A percentile compares a stretch with the other conserved stretches of the same genome.
Conservation (phyloP, 441 rosid genomes). For the Oxalis stricta region DNA sequence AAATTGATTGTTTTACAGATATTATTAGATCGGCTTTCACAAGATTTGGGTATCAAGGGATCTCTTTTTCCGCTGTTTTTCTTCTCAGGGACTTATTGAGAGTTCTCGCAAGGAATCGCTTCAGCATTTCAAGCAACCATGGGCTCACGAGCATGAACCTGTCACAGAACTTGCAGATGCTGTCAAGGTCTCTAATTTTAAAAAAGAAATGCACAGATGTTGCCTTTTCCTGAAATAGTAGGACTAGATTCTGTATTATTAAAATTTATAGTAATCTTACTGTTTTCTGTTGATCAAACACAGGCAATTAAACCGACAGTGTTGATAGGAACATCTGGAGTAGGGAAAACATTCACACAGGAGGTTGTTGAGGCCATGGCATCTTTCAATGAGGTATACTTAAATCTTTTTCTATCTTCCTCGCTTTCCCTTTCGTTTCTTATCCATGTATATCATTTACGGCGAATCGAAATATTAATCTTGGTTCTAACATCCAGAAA, state of each 20-base stretch:
- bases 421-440: not conserved
- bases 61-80: not conserved
- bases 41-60: not conserved
- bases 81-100: slow-evolving; percentile 64
- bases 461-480: slow-evolving; percentile 1
- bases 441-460: not conserved
- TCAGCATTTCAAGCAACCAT: slow-evolving; percentile 89
- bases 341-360: slow-evolving; percentile 77
- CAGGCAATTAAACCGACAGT: slow-evolving; percentile 91
- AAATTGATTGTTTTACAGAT: not conserved
- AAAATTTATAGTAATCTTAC: slow-evolving; percentile 3
- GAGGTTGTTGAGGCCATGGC: slow-evolving; percentile 90
- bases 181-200: slow-evolving; percentile 74
- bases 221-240: too few species aligned
- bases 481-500: slow-evolving; percentile 35
- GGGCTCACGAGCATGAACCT: slow-evolving; percentile 82
- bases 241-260: too few species aligned
- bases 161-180: slow-evolving; percentile 51
- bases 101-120: slow-evolving; percentile 69
- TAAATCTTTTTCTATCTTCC: slow-evolving; percentile 9
- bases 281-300: slow-evolving; percentile 7
- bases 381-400: slow-evolving; percentile 53
- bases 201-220: too few species aligned
- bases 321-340: slow-evolving; percentile 89
- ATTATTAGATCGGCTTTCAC: too few species aligned